Base-by-base conservation (phyloP, 805 yeast genomes). In the Nakazawaea molendinolei region DNA sequence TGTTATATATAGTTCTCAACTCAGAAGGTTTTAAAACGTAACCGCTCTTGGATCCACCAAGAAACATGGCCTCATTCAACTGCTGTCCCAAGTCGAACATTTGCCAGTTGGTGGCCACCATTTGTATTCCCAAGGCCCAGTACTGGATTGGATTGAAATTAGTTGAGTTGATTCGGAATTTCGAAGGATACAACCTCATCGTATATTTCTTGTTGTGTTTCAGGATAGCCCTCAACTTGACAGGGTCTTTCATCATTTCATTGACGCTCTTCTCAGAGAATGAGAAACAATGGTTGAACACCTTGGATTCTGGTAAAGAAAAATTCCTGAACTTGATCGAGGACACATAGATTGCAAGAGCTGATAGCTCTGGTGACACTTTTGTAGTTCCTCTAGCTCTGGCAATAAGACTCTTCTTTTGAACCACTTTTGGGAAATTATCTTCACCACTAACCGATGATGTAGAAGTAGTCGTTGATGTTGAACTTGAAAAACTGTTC, bases 91-190 rank as follows among this genome's bases (percentile, higher is more conserved):
- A 40, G 51, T 92, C 98, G 52, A 75, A 80, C 0, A 92, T 80
- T 56, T 90, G 98, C 97, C 97, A 90, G 52, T 90, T 92, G 0
- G 95, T 79, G 0, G 98, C 97, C 4, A 85, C 97, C 86, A 92
- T 75, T 52, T 92, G 98, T 8, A 72, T 80, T 1, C 99, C 99
- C 31, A 71, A 63, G 33, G 67, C 67, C 98, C 99, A 92, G 50
- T 75, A 86, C 1, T 57, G 55, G 2, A 85, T 57, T 0, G 98
- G 97, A 29, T 71, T 71, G 51, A 86, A 89, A 50, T 92, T 92
- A 3, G 84, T 69, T 1, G 96, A 86, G 35, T 67, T 79, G 44
- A 84, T 69, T 27, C 97, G 61, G 39, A 78, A 71, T 6, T 77
- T 78, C 1, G 94, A 79, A 0, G 99, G 99, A 51, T 92, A 92